phyloP scores from a whole-genome alignment of 108 stramenopile species.

The Skeletonema marinoi region DNA sequence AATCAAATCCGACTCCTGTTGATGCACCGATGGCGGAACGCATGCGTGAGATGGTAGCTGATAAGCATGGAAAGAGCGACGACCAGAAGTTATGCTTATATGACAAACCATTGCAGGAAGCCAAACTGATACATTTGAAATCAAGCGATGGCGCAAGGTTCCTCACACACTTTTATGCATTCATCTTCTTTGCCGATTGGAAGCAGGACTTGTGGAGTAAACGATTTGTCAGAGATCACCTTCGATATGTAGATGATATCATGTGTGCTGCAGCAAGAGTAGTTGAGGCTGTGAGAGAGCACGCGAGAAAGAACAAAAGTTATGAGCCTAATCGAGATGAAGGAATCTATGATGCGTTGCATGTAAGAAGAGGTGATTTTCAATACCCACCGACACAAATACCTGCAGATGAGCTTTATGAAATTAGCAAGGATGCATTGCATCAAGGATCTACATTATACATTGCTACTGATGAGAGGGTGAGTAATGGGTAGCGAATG shows the following conservation, averaged over 20 bases:
- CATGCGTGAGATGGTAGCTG: constrained; percentile 64
- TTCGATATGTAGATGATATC: constrained; percentile 56
- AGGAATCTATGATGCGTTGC: constrained; percentile 80
- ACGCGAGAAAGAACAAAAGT: constrained; percentile 37
- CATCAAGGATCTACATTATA: constrained; percentile 56
- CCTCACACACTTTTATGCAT: constrained; percentile 63
- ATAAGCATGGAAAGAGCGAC: constrained; percentile 13
- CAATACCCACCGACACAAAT: constrained; percentile 55
- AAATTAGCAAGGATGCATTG: constrained; percentile 49
- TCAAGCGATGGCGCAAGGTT: constrained; percentile 26
- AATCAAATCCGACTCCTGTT: constrained; percentile 51
- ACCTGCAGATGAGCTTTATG: constrained; percentile 47
- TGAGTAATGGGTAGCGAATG: background rate
- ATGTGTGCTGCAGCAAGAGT: constrained; percentile 65
- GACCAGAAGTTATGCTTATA: constrained; percentile 48
- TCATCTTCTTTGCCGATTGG: constrained; percentile 74
- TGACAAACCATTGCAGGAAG: constrained; percentile 49
- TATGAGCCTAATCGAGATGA: constrained; percentile 32
- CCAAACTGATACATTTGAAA: constrained; percentile 50
- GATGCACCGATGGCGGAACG: constrained; percentile 55
- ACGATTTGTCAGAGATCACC: constrained; percentile 58
- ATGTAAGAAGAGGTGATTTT: constrained; percentile 83
- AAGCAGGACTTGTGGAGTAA: constrained; percentile 60
- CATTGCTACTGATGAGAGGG: constrained; percentile 53
- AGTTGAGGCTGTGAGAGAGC: constrained; percentile 44